Percentiles rank a stretch among this genome's conserved stretches.
Evolutionary conservation across 1,139 yeast genomes (phyloP).

Genomic region (Candida pseudoviswanathii): DNA sequence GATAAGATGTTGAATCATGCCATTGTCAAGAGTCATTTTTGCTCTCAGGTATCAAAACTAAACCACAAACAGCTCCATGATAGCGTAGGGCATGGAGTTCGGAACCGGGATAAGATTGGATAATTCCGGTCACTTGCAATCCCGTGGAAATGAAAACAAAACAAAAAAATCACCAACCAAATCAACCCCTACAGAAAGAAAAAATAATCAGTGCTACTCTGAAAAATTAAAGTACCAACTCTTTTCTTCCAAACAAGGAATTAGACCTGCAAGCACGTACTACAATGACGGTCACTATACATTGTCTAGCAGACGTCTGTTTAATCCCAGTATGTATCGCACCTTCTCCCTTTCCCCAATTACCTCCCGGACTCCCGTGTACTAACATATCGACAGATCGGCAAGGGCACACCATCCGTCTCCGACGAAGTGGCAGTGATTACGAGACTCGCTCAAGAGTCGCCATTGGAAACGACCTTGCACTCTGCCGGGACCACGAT

Average conservation of each 20-base stretch:
- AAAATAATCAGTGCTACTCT: too few relatives aligned
- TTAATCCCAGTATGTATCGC: slow-evolving; percentile 55
- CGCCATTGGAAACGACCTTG: slow-evolving; percentile 65
- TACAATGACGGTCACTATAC: slow-evolving; percentile 45
- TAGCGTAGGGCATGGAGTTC: too few relatives aligned
- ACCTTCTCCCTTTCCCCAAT: background rate
- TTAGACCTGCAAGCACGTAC: background rate
- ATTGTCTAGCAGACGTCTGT: slow-evolving; percentile 81
- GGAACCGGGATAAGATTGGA: too few relatives aligned
- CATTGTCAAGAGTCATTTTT: too few relatives aligned
- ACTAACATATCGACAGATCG: slow-evolving; percentile 48
- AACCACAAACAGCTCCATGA: too few relatives aligned
- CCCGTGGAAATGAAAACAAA: too few relatives aligned
- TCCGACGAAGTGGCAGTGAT: slow-evolving; percentile 76
- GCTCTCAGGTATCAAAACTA: too few relatives aligned
- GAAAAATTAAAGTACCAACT: too few relatives aligned
- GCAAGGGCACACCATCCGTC: slow-evolving; percentile 75
- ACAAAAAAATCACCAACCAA: too few relatives aligned
- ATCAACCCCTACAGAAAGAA: too few relatives aligned
- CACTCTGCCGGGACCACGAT: slow-evolving; percentile 93
- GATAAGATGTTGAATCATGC: too few relatives aligned
- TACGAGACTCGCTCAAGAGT: slow-evolving; percentile 60
- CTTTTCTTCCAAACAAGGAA: background rate
- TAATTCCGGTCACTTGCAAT: too few relatives aligned
- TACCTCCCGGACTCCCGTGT: background rate